Base-by-base conservation (phyloP, 1,139 yeast species). In the Debaryomyces coudertii region DNA sequence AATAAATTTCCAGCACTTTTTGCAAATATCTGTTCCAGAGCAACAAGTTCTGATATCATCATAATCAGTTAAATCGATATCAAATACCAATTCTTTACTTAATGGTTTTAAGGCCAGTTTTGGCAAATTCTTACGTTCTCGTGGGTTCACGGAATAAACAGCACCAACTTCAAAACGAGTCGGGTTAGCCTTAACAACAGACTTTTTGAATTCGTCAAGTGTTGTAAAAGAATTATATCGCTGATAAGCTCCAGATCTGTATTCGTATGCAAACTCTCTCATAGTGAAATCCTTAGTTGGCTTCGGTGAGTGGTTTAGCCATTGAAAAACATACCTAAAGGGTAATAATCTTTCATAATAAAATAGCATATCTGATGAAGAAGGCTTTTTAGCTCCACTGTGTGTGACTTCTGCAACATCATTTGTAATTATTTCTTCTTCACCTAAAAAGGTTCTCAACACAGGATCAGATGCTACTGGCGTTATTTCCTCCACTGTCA, bases 41-140 rank as follows among this genome's bases (percentile, higher is more conserved):
- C 99, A 93, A 66, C 99, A 93, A 0, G 97, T 93, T 69, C 99
- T 82, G 53, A 90, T 81, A 25, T 84, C 89, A 65, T 93, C 98
- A 64, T 93, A 93, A 72, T 95, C 99, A 12, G 97, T 95, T 73
- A 93, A 81, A 83, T 93, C 99, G 55, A 93, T 93, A 82, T 93
- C 99, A 55, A 93, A 87, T 7, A 92, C 97, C 52, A 93, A 74
- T 63, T 93, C 99, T 62, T 93, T 93, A 53, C 83, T 76, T 28
- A 87, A 59, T 0, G 99, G 95, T 57, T 83, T 84, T 82, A 90
- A 80, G 20, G 90, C 87, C 39, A 79, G 78, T 56, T 89, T 89
- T 18, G 95, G 83, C n/a, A 90, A 72, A 9, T 82, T 74, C 58
- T 89, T 92, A 42, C 96, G 77, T 52, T 90, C 90, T 45, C 82